These are phyloP conservation scores for Irpex lacteus DNA, from an alignment of 1,284 basidiomycete species.

Conservation along the genomic window DNA sequence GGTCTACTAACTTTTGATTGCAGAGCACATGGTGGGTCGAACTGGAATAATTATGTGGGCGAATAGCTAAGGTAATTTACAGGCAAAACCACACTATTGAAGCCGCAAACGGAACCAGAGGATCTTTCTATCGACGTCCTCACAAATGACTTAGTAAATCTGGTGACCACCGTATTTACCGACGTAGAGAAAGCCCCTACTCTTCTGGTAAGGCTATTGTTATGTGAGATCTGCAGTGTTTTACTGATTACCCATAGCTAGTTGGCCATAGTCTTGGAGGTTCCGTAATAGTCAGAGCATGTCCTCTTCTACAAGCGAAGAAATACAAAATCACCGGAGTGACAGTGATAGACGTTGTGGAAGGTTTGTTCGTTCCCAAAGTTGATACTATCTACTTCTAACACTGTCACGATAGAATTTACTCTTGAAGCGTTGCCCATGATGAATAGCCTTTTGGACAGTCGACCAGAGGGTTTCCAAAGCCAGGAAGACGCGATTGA, in stretches of 20 bases:
- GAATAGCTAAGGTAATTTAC: not conserved
- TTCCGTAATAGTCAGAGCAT: conserved; percentile 76
- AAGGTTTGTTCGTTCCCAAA: conserved; percentile 53
- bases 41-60: not conserved
- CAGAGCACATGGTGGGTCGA: conserved; percentile 78
- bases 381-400: not conserved
- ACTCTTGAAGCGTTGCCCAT: conserved; percentile 88
- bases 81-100: conserved; percentile 27
- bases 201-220: conserved; percentile 56
- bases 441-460: conserved; percentile 87
- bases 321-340: conserved; percentile 81
- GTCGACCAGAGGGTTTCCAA: conserved; percentile 82
- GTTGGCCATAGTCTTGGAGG: conserved; percentile 93
- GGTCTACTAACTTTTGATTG: conserved; percentile 87
- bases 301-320: conserved; percentile 60
- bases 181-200: conserved; percentile 62
- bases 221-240: not conserved
- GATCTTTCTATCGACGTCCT: conserved; percentile 75
- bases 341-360: conserved; percentile 92
- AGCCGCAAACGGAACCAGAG: conserved; percentile 44
- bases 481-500: conserved; percentile 84
- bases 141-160: conserved; percentile 65
- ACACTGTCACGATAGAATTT: conserved; percentile 58
- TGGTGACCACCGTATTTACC: conserved; percentile 70
- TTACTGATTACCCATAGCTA: conserved; percentile 46